Conservation (phyloP, 805 yeast species). For the Zygoascus tannicola region DNA sequence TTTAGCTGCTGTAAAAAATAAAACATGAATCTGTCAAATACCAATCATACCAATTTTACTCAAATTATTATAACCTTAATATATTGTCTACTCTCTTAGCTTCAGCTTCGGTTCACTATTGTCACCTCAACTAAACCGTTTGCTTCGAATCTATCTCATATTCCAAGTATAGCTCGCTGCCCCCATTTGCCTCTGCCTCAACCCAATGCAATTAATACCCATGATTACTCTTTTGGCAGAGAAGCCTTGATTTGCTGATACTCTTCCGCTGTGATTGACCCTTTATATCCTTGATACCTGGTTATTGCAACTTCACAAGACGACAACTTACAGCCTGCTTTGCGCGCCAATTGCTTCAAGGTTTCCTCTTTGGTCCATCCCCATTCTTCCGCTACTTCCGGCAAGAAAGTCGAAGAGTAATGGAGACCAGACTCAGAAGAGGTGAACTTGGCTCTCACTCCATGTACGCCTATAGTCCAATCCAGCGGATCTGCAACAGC, state of each 20-base stretch:
- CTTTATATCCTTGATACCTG: constrained; percentile 49
- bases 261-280: constrained; percentile 34
- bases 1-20: too few relatives aligned
- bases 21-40: too few relatives aligned
- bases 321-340: constrained; percentile 39
- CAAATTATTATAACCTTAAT: too few relatives aligned
- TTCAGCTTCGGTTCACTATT: too few relatives aligned
- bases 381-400: constrained; percentile 84
- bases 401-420: constrained; percentile 72
- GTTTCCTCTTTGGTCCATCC: constrained; percentile 73
- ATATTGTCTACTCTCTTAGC: too few relatives aligned
- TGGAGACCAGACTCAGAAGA: constrained; percentile 29
- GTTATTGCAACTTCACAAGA: constrained; percentile 37
- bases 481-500: constrained; percentile 44
- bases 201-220: too few relatives aligned
- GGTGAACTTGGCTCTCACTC: constrained; percentile 53
- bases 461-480: constrained; percentile 81
- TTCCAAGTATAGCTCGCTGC: too few relatives aligned
- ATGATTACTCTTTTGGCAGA: too few relatives aligned
- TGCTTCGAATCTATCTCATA: too few relatives aligned
- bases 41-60: too few relatives aligned
- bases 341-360: constrained; percentile 54
- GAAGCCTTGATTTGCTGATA: constrained; percentile 24
- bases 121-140: too few relatives aligned
- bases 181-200: too few relatives aligned